Conservation (phyloP, 352 stramenopile species). For the Globisporangium viniferum region DNA sequence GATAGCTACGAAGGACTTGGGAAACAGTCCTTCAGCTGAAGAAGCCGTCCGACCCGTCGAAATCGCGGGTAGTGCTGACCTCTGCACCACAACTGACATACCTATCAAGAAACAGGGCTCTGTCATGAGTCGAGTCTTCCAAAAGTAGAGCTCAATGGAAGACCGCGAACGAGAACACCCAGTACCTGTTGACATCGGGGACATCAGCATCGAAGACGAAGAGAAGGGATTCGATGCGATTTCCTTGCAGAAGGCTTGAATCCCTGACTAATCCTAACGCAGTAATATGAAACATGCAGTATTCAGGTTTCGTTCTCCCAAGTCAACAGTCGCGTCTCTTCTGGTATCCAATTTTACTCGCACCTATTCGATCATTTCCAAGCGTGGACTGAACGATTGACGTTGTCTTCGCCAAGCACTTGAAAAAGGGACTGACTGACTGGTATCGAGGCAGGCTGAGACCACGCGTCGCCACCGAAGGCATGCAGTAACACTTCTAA, state of each 20-base stretch:
- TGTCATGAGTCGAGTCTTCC: constrained; percentile 31
- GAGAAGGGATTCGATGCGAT: neutral
- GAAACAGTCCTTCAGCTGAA: neutral
- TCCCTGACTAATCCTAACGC: neutral
- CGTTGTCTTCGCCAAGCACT: neutral
- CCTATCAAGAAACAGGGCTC: constrained; percentile 15
- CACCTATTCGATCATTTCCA: neutral
- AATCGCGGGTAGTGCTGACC: neutral
- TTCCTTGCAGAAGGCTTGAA: neutral
- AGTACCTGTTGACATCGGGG: neutral
- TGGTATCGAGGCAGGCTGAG: neutral
- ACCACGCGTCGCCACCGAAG: neutral
- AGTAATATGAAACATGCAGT: no score
- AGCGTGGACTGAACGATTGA: neutral
- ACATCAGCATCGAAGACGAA: neutral
- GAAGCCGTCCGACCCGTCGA: neutral
- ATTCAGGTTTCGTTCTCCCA: neutral
- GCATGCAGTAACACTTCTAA: neutral
- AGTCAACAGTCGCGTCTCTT: constrained; percentile 2
- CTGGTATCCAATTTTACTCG: neutral
- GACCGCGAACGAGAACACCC: neutral
- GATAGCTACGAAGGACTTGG: neutral
- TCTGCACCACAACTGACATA: neutral
- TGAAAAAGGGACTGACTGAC: no score
- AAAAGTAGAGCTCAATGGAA: neutral